These are phyloP conservation scores for Tolypocladium tropicale DNA, from an alignment of 2,329 filamentous ascomycete species.

Conservation along the genomic window DNA sequence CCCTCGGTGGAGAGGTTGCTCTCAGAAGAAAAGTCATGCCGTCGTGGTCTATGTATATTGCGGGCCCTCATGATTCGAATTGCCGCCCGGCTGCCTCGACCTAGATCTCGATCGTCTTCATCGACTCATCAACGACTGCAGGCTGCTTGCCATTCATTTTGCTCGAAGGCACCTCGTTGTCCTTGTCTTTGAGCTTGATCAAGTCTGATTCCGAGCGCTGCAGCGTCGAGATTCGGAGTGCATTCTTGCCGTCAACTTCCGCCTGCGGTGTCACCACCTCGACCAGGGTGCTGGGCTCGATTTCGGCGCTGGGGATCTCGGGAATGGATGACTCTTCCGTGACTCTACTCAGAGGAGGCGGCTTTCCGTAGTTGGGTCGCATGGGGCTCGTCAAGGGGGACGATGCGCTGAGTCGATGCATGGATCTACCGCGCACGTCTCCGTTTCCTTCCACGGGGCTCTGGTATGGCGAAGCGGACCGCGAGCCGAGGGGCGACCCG, in stretches of 20 bases:
- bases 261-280: constrained; percentile 44
- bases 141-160: constrained; percentile 34
- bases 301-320: constrained; percentile 24
- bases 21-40: constrained; percentile 9
- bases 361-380: constrained; percentile 53
- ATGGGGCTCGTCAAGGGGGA: constrained; percentile 56
- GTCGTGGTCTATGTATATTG: constrained; percentile 14
- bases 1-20: background rate
- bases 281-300: constrained; percentile 40
- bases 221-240: constrained; percentile 17
- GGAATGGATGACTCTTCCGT: constrained; percentile 52
- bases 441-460: constrained; percentile 50
- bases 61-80: background rate
- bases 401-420: constrained; percentile 57
- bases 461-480: constrained; percentile 50
- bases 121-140: constrained; percentile 35
- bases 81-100: background rate
- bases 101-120: constrained; percentile 55
- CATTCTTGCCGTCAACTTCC: constrained; percentile 29
- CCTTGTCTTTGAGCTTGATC: constrained; percentile 29
- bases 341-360: constrained; percentile 64
- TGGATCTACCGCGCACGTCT: constrained; percentile 58
- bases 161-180: constrained; percentile 21
- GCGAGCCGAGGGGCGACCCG: constrained; percentile 36
- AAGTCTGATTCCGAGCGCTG: constrained; percentile 23